Evolutionary conservation across 768 basidiomycete genomes (phyloP).

Genomic region (Lactarius hengduanensis): DNA sequence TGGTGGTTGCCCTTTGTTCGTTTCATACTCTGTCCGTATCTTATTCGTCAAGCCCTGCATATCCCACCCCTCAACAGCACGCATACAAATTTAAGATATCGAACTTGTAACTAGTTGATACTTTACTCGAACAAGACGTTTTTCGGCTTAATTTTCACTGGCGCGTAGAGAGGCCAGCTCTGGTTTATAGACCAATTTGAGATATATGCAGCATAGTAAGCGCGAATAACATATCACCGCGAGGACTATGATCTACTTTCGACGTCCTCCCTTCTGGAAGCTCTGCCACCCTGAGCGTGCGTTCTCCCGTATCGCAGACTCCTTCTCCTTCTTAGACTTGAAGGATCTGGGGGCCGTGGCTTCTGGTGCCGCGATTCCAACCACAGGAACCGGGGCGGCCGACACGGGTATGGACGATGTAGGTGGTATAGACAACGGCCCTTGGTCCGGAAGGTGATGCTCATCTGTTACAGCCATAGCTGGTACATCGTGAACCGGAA

Average conservation of each 20-base stretch:
- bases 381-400: not conserved
- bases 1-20: conserved; percentile 14
- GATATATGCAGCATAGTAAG: not conserved
- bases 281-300: conserved; percentile 31
- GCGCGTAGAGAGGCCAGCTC: not conserved
- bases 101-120: conserved; percentile 34
- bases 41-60: conserved; percentile 31
- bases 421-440: conserved; percentile 29
- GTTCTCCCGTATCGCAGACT: conserved; percentile 22
- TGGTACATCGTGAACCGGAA: not conserved
- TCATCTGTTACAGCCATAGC: not conserved
- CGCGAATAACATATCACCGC: not conserved
- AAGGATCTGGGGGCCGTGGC: not conserved
- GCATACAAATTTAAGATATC: conserved; percentile 37
- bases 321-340: conserved; percentile 23
- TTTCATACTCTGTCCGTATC: conserved; percentile 25
- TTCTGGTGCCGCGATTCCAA: not conserved
- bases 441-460: conserved; percentile 20
- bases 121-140: conserved; percentile 30
- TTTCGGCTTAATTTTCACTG: conserved; percentile 22
- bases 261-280: conserved; percentile 29
- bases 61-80: conserved; percentile 28
- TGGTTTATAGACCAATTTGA: not conserved
- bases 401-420: conserved; percentile 27
- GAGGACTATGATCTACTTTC: conserved; percentile 17